Base-by-base conservation (phyloP, 495 filamentous ascomycete genomes). In the Aspergillus leporis region DNA sequence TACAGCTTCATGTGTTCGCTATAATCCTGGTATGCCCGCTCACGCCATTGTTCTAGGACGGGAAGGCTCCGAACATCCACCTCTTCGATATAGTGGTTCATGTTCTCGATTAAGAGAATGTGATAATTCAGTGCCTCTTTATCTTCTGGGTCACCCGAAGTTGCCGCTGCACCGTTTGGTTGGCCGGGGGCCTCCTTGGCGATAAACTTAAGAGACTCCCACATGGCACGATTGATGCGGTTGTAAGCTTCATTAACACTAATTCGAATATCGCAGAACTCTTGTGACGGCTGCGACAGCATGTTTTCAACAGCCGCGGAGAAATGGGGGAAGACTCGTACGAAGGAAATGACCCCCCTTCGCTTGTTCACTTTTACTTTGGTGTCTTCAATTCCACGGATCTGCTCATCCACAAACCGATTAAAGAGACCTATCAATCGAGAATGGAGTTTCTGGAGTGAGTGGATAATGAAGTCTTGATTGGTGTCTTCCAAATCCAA, bases 281-380 rank as follows among this genome's bases (percentile, higher is more conserved):
- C 78, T 46, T 86, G 81, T 16, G 69, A 69, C 10, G 75, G 70
- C 6, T 74, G 69, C n/a, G 73, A 61, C 31, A 96, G 82, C 87
- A 93, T 91, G 70, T 85, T 92, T 72, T 96, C 92, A 5, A 96
- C 81, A 1, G 89, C 86, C 2, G 82, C 71, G 14, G 85, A 87
- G 74, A 96, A 96, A 61, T 89, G 80, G 0, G 93, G 93, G 78
- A 98, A 97, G 40, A 91, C 88, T 49, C 91, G 87, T 76, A 97
- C 92, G 71, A 98, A 97, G 9, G 84, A 86, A 64, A 97, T 97
- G 61, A 98, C 91, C 14, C 93, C 93, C 74, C 95, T 97, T 58
- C 93, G 87, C 79, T 97, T 98, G 78, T 97, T 97, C 74, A 97
- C 90, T 74, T 96, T 97, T 64, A 98, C 93, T 73, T 97, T 97